Evolutionary conservation across 1,139 yeast species (phyloP), one percentile per base, ranked within the genome.

Genomic region (Kodamaea arcana): DNA sequence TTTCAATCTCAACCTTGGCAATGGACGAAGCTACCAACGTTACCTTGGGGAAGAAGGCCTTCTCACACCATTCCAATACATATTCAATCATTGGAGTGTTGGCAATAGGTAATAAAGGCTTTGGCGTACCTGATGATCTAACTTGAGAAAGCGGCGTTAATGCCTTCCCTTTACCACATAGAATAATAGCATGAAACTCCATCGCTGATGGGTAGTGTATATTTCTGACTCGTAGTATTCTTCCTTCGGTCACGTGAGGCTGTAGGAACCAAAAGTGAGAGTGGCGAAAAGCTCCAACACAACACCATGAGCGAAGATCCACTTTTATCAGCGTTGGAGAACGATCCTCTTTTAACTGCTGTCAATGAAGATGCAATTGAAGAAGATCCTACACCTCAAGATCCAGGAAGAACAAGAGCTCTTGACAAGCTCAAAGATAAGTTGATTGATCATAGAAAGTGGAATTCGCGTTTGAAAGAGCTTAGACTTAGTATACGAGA

Each of bases 101-200:
- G 12, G 94, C 97, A 29, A 94, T 71, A 2, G 98, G 97, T 33
- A 94, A 61, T 36, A 90, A 64, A 0, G 97, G 94, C 62, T 92
- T 92, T 4, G 94, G 78, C 9, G 75, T 54, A 7, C 94, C 90
- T 1, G 82, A 69, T 7, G 71, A 59, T 34, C 76, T 62, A 27
- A 69, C 71, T 27, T 72, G 63, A 0, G 94, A 75, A 42, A 88
- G 77, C 0, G 97, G 97, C 11, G 77, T 58, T 47, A 92, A 65
- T 30, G 73, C 70, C 23, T 71, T 70, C 15, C 97, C 97, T 35
- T 75, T 78, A 4, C 97, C 97, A 61, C 97, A 90, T 41, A 87
- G 74, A 21, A 92, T 77, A 30, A 90, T 72, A 0, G 96, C 97
- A 50, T 90, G 95, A 56, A 88, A 83, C 62, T 88, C 96, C 97